Conservation (phyloP, 768 basidiomycete species). For the Leccinum subgranulosum region DNA sequence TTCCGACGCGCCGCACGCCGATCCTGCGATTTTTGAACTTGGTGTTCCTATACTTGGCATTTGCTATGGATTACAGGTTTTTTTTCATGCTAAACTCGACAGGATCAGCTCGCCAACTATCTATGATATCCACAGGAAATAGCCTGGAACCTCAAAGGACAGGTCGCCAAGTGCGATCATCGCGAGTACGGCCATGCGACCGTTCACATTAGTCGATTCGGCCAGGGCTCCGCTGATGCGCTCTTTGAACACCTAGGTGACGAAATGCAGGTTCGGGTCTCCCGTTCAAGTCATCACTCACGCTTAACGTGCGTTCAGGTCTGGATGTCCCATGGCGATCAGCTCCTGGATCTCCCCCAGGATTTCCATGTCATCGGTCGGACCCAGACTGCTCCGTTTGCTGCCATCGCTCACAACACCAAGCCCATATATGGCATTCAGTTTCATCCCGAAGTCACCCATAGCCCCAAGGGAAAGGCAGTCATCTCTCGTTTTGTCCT, state of each 20-base stretch:
- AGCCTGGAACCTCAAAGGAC: constrained; percentile 81
- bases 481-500: constrained; percentile 84
- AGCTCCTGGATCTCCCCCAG: constrained; percentile 75
- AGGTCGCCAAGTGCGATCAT: constrained; percentile 82
- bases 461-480: constrained; percentile 85
- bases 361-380: constrained; percentile 86
- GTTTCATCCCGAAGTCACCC: constrained; percentile 98
- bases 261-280: constrained; percentile 70
- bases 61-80: constrained; percentile 93
- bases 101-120: not conserved
- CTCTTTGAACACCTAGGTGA: constrained; percentile 87
- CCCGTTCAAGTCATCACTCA: not conserved
- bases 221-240: constrained; percentile 57
- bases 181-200: constrained; percentile 95
- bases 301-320: constrained; percentile 54
- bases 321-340: constrained; percentile 99
- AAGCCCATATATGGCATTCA: constrained; percentile 95
- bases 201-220: constrained; percentile 67
- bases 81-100: constrained; percentile 8
- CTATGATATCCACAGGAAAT: constrained; percentile 64
- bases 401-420: constrained; percentile 86
- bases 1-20: constrained; percentile 86
- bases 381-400: constrained; percentile 85
- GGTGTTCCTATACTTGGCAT: constrained; percentile 94
- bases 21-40: constrained; percentile 83